Base-by-base conservation (phyloP, 108 stramenopile species). In the Nannochloropsis salina region DNA sequence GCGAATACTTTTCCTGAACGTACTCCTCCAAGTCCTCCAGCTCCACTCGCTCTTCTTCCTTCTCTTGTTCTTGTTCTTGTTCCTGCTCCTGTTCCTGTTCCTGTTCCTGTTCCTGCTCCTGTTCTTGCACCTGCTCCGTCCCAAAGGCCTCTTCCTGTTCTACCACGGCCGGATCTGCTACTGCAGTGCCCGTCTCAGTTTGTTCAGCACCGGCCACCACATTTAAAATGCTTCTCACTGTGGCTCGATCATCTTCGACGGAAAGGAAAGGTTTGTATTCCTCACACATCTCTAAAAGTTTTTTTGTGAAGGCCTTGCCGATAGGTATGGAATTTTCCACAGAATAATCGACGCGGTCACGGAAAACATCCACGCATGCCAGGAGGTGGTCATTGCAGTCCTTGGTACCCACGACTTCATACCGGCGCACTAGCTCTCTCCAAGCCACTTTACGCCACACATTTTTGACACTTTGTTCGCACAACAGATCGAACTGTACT, bases 91-190 rank as follows among this genome's bases (percentile, higher is more conserved):
- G 96, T 85, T 97, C 97, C 85, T 98, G 96, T 87, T 96, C 98
- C 91, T 97, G 95, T 87, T 99, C 99, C 86, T 98, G 96, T 41
- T 96, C 91, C 8, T 96, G 96, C 88, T 98, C 98, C 91, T 98
- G 96, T 87, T 96, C 97, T n/a, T 95, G 93, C 10, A 95, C 95
- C 91, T 97, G 96, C 88, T 98, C 98, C 31, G 94, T 93, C 47
- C 96, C 94, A 82, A 97, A 90, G 15, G 92, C 86, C 43, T 93
- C 91, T 80, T 96, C 96, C 83, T 92, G 88, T 82, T 95, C 93
- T 31, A 93, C 94, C 85, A 94, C 96, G 79, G 95, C 94, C 42
- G 93, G 94, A 11, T 91, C 92, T 84, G 95, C 96, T 89, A 83
- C 43, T 91, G 94, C 81, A 44, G 87, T 90, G 41, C 87, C 92